These are phyloP conservation scores for Emericellopsis terricola DNA, from an alignment of 495 filamentous ascomycete species.

Conservation along the genomic window DNA sequence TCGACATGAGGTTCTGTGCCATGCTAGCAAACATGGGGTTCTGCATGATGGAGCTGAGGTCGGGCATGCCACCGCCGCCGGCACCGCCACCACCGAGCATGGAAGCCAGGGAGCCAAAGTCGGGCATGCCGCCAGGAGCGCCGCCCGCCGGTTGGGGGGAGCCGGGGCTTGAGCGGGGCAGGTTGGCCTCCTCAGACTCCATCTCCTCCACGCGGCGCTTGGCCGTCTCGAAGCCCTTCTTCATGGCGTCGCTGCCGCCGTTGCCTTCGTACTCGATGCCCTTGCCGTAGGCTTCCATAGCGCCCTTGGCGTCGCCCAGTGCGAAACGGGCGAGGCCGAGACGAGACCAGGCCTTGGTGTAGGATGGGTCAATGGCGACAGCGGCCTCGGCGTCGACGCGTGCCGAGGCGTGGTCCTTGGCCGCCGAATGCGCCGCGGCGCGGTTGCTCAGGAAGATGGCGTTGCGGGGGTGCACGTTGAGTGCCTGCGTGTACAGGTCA, in stretches of 20 bases:
- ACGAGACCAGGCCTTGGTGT: conserved; percentile 90
- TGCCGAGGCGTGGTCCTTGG: conserved; percentile 64
- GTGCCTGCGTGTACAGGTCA: conserved; percentile 67
- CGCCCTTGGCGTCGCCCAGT: conserved; percentile 71
- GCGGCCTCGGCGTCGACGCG: conserved; percentile 77
- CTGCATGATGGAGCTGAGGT: conserved; percentile 69
- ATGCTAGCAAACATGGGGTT: conserved; percentile 96
- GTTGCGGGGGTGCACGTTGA: conserved; percentile 64
- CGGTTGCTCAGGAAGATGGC: conserved; percentile 96
- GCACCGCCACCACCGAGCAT: conserved; percentile 46
- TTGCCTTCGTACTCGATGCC: conserved; percentile 90
- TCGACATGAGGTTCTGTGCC: conserved; percentile 93
- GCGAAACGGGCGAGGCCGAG: conserved; percentile 82
- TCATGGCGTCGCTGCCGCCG: conserved; percentile 77
- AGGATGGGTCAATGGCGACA: conserved; percentile 67
- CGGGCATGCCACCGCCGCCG: conserved; percentile 60
- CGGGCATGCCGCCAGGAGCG: conserved; percentile 26
- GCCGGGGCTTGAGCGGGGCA: conserved; percentile 4
- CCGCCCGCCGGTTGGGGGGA: conserved; percentile 31
- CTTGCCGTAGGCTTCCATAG: conserved; percentile 85
- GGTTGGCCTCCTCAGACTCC: conserved; percentile 24
- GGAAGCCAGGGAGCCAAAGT: conserved; percentile 36
- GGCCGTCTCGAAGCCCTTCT: conserved; percentile 84
- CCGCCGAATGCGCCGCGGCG: conserved; percentile 73
- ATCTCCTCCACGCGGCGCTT: conserved; percentile 66